Base-by-base conservation (phyloP, 192 early-diverging fungal genomes). In the Lunasporangiospora selenospora region DNA sequence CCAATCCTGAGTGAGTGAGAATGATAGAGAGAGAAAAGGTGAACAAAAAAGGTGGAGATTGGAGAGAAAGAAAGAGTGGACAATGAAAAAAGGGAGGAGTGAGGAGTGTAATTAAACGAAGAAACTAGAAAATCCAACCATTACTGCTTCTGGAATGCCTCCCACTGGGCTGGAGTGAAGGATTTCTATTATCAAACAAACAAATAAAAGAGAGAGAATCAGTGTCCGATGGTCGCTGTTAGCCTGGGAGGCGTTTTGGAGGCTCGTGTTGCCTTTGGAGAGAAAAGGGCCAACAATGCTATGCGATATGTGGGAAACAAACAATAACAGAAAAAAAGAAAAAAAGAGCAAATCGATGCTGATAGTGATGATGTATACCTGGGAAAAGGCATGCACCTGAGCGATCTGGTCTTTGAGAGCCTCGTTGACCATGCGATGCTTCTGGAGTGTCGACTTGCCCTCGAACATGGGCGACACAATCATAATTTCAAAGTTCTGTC, bases 341-440 rank as follows among this genome's bases (percentile, higher is more conserved):
- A 6, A 31, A 48, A 44, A 11, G 23, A 12, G 10, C 16, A 36
- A 46, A 36, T 27, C 21, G 19, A 52, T 40, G 11, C 32, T n/a
- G 41, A 23, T 11, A 23, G 2, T 12, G 42, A 52, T 23, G 12
- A 10, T 49, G 16, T 15, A 43, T 79, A 91, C 90, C 84, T 94
- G 92, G 33, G 88, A 89, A 65, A 95, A 95, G 24, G 93, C 93
- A 56, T 95, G 93, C 8, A 95, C 85, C 32, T 80, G 63, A n/a
- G 83, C 77, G 49, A 95, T 92, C 71, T 92, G 88, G 10, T 86
- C 84, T 77, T 95, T 92, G 27, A 87, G 65, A 6, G 86, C 81
- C 34, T 92, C 90, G 75, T 95, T 93, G 16, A 95, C 93, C 61
- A 95, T 62, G 30, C 88, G 81, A 62, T 95, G 93, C 67, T 88